Evolutionary conservation across 2,329 filamentous ascomycete species (phyloP).

Genomic region (Verticillium longisporum): DNA sequence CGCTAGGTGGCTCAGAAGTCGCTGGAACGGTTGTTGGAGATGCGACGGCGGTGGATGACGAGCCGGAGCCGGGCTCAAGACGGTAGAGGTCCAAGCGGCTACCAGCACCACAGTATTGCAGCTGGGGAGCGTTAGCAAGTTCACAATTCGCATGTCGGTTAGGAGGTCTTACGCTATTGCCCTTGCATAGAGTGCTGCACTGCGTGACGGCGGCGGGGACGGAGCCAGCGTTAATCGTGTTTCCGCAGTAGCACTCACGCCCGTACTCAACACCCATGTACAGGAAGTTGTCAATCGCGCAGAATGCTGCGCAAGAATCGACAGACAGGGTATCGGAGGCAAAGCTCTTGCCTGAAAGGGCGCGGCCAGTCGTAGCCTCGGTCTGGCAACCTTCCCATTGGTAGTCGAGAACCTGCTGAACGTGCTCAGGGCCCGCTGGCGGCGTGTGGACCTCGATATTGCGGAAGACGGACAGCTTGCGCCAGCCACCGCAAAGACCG

Average conservation of each 20-base stretch:
- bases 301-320: conserved; percentile 16
- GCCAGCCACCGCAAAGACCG: conserved; percentile 11
- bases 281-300: conserved; percentile 10
- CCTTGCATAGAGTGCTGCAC: conserved; percentile 16
- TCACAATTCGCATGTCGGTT: too few species aligned
- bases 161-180: conserved; percentile 6
- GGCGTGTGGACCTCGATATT: conserved; percentile 10
- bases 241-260: conserved; percentile 20
- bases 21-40: neutral
- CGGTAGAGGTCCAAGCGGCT: conserved; percentile 9
- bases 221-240: conserved; percentile 10
- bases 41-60: neutral
- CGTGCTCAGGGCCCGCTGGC: conserved; percentile 10
- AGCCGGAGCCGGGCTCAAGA: neutral
- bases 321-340: conserved; percentile 18
- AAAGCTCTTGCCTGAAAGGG: conserved; percentile 8
- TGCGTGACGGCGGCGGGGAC: conserved; percentile 7
- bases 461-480: conserved; percentile 15
- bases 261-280: conserved; percentile 19
- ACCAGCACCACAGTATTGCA: conserved; percentile 10
- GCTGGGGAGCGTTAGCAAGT: conserved; percentile 2
- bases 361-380: conserved; percentile 12
- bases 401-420: conserved; percentile 10
- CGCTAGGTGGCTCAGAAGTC: neutral
- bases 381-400: conserved; percentile 15